A percentile compares a stretch with the other conserved stretches of the same genome.
Conservation (phyloP, 2,329 filamentous ascomycete genomes). For the Colletotrichum sp. region DNA sequence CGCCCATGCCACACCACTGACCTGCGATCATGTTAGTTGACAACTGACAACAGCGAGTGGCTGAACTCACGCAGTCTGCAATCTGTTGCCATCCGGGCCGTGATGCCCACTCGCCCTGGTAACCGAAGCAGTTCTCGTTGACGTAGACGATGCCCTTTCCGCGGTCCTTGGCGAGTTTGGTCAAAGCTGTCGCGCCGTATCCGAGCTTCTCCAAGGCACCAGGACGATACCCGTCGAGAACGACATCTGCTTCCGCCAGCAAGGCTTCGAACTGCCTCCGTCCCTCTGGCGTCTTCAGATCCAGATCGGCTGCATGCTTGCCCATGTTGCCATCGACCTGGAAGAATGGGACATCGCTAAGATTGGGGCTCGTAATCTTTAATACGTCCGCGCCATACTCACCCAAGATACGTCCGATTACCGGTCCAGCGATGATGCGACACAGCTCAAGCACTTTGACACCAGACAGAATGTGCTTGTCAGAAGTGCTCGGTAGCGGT, state of each 20-base stretch:
- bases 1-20: constrained; percentile 63
- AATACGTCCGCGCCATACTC: constrained; percentile 78
- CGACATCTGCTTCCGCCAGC: constrained; percentile 65
- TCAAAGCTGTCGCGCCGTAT: constrained; percentile 61
- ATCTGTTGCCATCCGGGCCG: constrained; percentile 76
- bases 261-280: constrained; percentile 61
- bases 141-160: constrained; percentile 71
- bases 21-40: background rate
- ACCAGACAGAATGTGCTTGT: constrained; percentile 51
- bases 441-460: constrained; percentile 77
- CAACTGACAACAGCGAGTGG: no score
- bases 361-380: constrained; percentile 69
- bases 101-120: constrained; percentile 60
- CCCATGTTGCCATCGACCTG: constrained; percentile 76
- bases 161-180: constrained; percentile 54
- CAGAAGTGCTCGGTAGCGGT: constrained; percentile 33
- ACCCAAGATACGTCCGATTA: constrained; percentile 72
- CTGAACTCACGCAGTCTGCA: constrained; percentile 59
- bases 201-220: constrained; percentile 67
- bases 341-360: constrained; percentile 76
- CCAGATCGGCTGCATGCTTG: constrained; percentile 68
- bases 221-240: constrained; percentile 72
- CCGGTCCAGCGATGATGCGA: constrained; percentile 77
- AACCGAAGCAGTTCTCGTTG: constrained; percentile 75
- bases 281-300: constrained; percentile 62